phyloP scores from a whole-genome alignment of 768 basidiomycete species.

The Tylopilus plumbeoviolaceoides region DNA sequence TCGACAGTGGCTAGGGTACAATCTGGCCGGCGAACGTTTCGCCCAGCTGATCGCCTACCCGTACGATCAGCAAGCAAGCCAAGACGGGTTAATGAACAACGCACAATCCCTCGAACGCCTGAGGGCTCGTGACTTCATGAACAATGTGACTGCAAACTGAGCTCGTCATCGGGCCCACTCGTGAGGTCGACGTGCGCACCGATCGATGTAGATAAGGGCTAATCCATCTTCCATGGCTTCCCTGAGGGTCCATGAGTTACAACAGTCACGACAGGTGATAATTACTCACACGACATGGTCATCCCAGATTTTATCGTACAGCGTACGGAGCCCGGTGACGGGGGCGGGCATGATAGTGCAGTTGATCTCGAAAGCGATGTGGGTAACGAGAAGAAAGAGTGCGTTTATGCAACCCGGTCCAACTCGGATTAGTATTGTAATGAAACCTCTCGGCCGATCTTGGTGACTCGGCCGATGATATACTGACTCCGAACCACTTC shows the following conservation, averaged over 20 bases:
- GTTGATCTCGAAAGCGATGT: constrained; percentile 2
- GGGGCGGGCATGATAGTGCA: constrained; percentile 48
- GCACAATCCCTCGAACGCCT: constrained; percentile 85
- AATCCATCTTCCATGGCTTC: constrained; percentile 71
- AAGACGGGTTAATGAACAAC: constrained; percentile 20
- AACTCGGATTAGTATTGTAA: neutral
- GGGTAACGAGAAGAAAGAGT: neutral
- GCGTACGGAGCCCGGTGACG: constrained; percentile 67
- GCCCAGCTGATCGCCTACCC: constrained; percentile 62
- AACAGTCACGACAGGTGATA: constrained; percentile 3
- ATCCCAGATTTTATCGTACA: constrained; percentile 98
- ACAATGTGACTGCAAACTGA: constrained; percentile 48
- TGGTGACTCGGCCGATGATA: neutral
- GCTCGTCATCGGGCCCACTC: neutral
- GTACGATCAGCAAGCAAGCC: constrained; percentile 10
- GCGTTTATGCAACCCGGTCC: neutral
- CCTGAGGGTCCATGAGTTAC: constrained; percentile 35
- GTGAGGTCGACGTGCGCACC: constrained; percentile 37
- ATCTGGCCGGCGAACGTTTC: constrained; percentile 78
- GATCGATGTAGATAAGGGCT: constrained; percentile 80
- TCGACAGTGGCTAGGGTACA: constrained; percentile 89
- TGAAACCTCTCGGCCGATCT: constrained; percentile 1
- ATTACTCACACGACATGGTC: constrained; percentile 84
- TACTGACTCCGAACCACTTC: neutral
- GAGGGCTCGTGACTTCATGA: constrained; percentile 92